Evolutionary conservation across 169 alveolate genomes (phyloP).

Genomic region (Plasmodium vivax): DNA sequence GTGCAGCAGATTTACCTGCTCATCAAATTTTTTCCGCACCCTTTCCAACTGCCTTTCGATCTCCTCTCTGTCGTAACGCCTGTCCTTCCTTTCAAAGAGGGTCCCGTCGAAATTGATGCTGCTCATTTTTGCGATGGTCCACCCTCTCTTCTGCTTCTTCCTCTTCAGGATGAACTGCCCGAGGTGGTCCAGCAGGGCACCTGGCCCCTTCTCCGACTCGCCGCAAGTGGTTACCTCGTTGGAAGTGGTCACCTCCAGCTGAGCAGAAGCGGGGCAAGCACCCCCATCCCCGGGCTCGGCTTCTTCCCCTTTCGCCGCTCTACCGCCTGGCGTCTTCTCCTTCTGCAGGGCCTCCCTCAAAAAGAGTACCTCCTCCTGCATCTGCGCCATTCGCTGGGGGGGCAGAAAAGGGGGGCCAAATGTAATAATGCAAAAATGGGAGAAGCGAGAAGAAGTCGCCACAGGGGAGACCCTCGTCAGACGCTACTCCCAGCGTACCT

Average conservation of each 20-base stretch:
- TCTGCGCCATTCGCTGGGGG: constrained; percentile 1
- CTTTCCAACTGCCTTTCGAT: neutral
- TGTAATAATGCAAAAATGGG: neutral
- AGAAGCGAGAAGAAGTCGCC: neutral
- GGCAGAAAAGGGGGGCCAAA: neutral
- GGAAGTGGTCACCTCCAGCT: neutral
- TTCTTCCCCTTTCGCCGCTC: neutral
- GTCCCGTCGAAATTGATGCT: neutral
- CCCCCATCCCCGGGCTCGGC: neutral
- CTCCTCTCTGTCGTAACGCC: neutral
- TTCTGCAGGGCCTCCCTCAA: neutral
- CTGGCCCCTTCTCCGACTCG: neutral
- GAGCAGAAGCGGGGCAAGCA: no score
- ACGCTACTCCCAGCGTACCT: neutral
- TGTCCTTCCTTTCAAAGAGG: constrained; percentile 14
- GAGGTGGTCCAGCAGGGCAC: neutral
- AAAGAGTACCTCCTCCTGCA: constrained; percentile 13
- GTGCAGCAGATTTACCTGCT: neutral
- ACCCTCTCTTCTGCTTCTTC: neutral
- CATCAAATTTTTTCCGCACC: neutral
- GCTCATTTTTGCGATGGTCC: neutral
- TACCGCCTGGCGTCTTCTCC: neutral
- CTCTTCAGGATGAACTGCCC: neutral
- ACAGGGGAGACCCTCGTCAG: neutral
- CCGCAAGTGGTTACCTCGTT: neutral